Conservation (phyloP, 768 basidiomycete species). For the Mycena haematopus region DNA sequence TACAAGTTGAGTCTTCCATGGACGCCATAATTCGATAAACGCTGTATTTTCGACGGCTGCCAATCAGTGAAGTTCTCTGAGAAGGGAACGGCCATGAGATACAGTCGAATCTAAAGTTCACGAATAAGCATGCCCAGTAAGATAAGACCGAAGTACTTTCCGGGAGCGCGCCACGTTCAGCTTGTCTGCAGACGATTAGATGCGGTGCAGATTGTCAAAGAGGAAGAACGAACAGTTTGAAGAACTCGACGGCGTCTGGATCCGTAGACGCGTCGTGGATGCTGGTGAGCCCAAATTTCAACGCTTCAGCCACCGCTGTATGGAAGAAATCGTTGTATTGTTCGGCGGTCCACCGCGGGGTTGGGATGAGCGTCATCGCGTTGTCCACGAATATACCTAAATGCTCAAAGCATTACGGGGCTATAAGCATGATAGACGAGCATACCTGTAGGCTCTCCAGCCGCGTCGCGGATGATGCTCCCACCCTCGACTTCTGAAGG, state of each 20-base stretch:
- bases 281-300: conserved; percentile 82
- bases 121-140: background rate
- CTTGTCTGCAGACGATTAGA: conserved; percentile 55
- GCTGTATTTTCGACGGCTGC: conserved; percentile 61
- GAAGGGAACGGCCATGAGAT: conserved; percentile 62
- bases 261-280: conserved; percentile 82
- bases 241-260: conserved; percentile 64
- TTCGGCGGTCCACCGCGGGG: conserved; percentile 67
- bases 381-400: conserved; percentile 85
- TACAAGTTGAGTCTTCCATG: conserved; percentile 57
- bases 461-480: conserved; percentile 56
- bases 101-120: conserved; percentile 58
- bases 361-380: conserved; percentile 78
- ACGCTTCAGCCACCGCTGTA: conserved; percentile 68
- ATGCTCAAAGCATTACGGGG: background rate
- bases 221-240: conserved; percentile 56
- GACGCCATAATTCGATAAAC: conserved; percentile 63
- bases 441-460: conserved; percentile 63
- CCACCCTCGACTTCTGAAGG: conserved; percentile 56
- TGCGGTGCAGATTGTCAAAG: background rate
- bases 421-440: background rate
- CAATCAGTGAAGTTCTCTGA: conserved; percentile 62
- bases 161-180: conserved; percentile 70
- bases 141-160: conserved; percentile 44
- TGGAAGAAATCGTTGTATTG: conserved; percentile 66